A percentile compares a stretch with the other conserved stretches of the same genome.
These are phyloP conservation scores for Mycena vulgaris DNA, from an alignment of 768 basidiomycete genomes.

Conservation along the genomic window DNA sequence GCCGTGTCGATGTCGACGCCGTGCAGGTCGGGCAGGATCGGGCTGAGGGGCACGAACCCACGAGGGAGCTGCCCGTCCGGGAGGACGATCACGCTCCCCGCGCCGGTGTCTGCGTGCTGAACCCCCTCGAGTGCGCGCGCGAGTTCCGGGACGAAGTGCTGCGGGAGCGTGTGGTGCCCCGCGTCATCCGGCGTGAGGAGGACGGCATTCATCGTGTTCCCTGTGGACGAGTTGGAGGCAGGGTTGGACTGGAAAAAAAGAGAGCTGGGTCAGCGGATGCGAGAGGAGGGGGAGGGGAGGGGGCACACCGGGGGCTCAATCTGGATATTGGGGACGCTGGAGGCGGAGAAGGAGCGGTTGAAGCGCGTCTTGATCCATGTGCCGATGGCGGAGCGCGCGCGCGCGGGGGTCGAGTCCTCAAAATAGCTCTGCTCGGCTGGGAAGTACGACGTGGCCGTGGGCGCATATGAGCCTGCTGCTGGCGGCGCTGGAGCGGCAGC, in stretches of 20 bases:
- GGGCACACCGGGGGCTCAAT: conserved; percentile 63
- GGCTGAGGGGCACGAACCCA: conserved; percentile 57
- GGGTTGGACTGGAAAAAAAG: conserved; percentile 55
- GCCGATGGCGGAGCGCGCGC: conserved; percentile 39
- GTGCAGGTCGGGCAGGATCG: conserved; percentile 40
- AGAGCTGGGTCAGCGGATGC: not conserved
- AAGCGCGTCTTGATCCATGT: conserved; percentile 46
- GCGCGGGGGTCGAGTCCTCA: conserved; percentile 19
- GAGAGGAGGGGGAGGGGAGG: not conserved
- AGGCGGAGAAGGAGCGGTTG: conserved; percentile 49
- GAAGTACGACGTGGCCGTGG: not conserved
- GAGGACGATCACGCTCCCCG: conserved; percentile 41
- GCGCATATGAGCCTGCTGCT: not conserved
- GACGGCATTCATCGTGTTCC: conserved; percentile 52
- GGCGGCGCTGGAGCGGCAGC: too few species aligned
- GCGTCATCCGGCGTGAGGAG: conserved; percentile 63
- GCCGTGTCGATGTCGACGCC: not conserved
- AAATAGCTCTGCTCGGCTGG: not conserved
- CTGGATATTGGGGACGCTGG: conserved; percentile 58
- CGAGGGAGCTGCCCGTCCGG: conserved; percentile 53
- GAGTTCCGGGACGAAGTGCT: conserved; percentile 28
- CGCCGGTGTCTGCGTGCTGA: conserved; percentile 3
- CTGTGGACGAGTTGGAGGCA: conserved; percentile 52
- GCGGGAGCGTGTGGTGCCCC: conserved; percentile 41
- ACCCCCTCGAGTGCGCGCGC: conserved; percentile 8